A percentile compares a stretch with the other conserved stretches of the same genome.
Evolutionary conservation across 352 stramenopile genomes (phyloP).

Genomic region (Phytophthora cactorum): DNA sequence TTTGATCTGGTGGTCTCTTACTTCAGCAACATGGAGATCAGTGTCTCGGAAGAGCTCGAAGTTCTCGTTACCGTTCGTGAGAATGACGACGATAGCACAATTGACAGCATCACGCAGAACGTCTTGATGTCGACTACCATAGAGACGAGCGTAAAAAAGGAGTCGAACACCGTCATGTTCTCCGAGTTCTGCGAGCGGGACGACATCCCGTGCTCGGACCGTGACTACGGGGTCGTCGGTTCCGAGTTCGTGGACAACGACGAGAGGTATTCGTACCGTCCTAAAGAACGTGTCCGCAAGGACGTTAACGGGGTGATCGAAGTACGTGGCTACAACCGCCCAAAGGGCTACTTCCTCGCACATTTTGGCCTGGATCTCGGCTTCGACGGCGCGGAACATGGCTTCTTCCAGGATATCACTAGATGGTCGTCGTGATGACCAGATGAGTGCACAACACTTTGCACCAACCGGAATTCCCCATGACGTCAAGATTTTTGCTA

Average conservation of each 20-base stretch:
- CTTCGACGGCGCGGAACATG: constrained; percentile 79
- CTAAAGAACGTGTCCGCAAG: constrained; percentile 32
- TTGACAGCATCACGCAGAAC: constrained; percentile 34
- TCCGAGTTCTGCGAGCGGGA: constrained; percentile 33
- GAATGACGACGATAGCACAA: constrained; percentile 39
- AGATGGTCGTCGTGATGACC: constrained; percentile 39
- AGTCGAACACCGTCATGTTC: constrained; percentile 53
- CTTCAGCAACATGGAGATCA: constrained; percentile 65
- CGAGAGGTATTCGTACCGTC: constrained; percentile 35
- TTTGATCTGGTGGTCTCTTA: constrained; percentile 63
- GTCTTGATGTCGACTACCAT: constrained; percentile 46
- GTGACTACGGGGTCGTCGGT: constrained; percentile 30
- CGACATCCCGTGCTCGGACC: constrained; percentile 21
- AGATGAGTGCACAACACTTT: constrained; percentile 40
- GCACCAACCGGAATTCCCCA: constrained; percentile 32
- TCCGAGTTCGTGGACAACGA: constrained; percentile 43
- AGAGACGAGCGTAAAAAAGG: constrained; percentile 35
- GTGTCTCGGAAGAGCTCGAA: constrained; percentile 55
- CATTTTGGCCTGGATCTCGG: constrained; percentile 84
- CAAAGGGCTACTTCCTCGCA: constrained; percentile 54
- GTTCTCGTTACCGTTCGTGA: constrained; percentile 58
- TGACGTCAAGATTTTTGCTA: constrained; percentile 25
- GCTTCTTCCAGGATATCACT: constrained; percentile 51
- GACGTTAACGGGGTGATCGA: constrained; percentile 37
- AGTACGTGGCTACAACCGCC: constrained; percentile 27